phyloP scores from a whole-genome alignment of 345 rosid species.

The Heritiera fomes region DNA sequence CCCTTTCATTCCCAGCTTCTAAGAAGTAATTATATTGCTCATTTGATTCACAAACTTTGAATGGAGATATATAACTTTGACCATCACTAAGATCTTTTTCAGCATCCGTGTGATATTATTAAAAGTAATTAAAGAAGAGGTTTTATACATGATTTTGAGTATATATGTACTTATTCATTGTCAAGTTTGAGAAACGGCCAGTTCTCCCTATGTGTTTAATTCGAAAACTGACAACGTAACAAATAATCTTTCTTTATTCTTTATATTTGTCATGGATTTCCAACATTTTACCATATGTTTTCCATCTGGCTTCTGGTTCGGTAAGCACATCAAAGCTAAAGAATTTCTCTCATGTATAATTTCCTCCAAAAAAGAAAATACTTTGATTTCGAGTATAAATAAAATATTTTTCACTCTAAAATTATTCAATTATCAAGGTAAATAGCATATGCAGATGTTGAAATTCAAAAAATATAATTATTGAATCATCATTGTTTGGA shows the following conservation, averaged over 20 bases:
- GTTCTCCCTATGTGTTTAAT: not conserved
- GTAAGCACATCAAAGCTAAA: not conserved
- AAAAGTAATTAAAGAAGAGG: slow-evolving; percentile 21
- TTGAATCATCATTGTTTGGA: not conserved
- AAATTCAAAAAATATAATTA: not conserved
- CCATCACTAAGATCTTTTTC: not conserved
- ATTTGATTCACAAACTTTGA: slow-evolving; percentile 3
- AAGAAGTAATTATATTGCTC: not conserved
- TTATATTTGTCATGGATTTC: not conserved
- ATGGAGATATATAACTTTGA: not conserved
- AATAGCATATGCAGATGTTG: not conserved
- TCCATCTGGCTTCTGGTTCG: not conserved
- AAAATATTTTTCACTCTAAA: too few relatives aligned
- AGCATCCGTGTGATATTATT: slow-evolving; percentile 28
- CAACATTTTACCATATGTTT: not conserved
- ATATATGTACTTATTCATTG: not conserved
- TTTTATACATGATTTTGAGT: slow-evolving; percentile 21
- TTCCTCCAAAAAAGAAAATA: not conserved
- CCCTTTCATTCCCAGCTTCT: not conserved
- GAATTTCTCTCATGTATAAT: not conserved
- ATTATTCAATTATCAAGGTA: not conserved
- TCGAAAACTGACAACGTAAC: slow-evolving; percentile 7
- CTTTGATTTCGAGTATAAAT: not conserved
- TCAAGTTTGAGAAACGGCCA: slow-evolving; percentile 11
- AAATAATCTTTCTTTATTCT: not conserved